Percentiles rank a stretch among this genome's conserved stretches.
Evolutionary conservation across 805 yeast genomes (phyloP).

Genomic region (Candida boidinii): DNA sequence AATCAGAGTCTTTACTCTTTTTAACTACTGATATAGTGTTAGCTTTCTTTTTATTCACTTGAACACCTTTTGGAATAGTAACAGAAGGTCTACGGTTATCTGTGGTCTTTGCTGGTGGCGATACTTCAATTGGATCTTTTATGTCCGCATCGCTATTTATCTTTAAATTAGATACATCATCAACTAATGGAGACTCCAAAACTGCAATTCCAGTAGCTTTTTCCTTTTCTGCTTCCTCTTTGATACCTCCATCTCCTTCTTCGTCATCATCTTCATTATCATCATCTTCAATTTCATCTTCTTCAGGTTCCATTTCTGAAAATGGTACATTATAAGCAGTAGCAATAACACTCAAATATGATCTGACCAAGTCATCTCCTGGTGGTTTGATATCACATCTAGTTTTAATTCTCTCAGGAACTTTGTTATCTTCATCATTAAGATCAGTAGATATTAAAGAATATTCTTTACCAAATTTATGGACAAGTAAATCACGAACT

Average conservation of each 20-base stretch:
- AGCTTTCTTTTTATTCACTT: constrained; percentile 19
- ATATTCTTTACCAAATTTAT: constrained; percentile 64
- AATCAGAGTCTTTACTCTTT: constrained; percentile 31
- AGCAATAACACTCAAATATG: constrained; percentile 76
- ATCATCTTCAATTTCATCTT: constrained; percentile 18
- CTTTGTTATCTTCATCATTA: constrained; percentile 33
- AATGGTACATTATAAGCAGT: constrained; percentile 70
- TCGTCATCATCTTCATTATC: constrained; percentile 26
- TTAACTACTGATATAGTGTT: too few species aligned
- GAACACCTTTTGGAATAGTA: constrained; percentile 32
- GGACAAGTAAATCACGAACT: constrained; percentile 52
- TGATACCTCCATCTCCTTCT: constrained; percentile 15
- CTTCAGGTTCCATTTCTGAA: constrained; percentile 25
- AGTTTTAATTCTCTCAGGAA: constrained; percentile 60
- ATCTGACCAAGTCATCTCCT: constrained; percentile 47
- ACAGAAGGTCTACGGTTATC: constrained; percentile 30
- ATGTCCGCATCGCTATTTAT: constrained; percentile 15
- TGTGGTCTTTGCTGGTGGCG: constrained; percentile 32
- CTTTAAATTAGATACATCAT: constrained; percentile 9
- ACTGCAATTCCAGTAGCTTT: constrained; percentile 9
- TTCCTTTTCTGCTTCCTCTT: too few species aligned
- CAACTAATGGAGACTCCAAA: constrained; percentile 15
- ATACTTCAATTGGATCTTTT: constrained; percentile 31
- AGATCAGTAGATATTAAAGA: constrained; percentile 40
- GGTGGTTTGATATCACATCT: constrained; percentile 68